phyloP scores from a whole-genome alignment of 78 protist genomes.

The Emiliania huxleyi region DNA sequence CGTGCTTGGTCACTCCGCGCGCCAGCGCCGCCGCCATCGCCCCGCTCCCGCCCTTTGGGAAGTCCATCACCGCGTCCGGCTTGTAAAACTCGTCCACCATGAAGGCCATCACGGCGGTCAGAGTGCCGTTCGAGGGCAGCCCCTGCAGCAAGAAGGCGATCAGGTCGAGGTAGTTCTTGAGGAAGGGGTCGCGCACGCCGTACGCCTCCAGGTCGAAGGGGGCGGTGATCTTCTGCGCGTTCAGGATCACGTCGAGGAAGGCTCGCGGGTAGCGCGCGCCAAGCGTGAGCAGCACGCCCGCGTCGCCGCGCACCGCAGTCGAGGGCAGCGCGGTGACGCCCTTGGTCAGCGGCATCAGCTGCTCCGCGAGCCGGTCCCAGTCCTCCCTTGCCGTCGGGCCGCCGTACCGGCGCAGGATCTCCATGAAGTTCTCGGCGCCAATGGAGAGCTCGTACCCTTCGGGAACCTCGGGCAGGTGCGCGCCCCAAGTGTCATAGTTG shows the following conservation, averaged over 20 bases:
- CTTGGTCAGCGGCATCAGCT: background rate
- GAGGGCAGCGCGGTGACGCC: constrained; percentile 1
- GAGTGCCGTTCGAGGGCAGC: constrained; percentile 26
- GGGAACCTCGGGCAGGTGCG: background rate
- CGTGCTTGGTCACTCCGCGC: constrained; percentile 30
- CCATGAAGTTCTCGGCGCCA: background rate
- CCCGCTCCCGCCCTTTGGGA: constrained; percentile 28
- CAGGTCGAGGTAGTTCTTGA: constrained; percentile 36
- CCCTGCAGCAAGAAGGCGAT: constrained; percentile 42
- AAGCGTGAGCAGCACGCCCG: background rate
- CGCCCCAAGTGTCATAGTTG: constrained; percentile 13
- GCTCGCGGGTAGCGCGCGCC: background rate
- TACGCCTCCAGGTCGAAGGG: constrained; percentile 2
- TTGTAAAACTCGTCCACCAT: background rate
- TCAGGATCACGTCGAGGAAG: background rate
- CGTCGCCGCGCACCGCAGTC: background rate
- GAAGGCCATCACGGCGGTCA: constrained; percentile 44
- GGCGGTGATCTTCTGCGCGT: background rate
- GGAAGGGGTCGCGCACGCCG: constrained; percentile 25
- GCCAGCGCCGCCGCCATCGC: constrained; percentile 29
- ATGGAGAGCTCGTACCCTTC: background rate
- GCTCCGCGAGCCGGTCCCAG: background rate
- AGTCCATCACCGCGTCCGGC: constrained; percentile 16
- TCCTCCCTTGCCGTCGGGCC: background rate
- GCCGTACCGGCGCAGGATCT: background rate